Conservation (phyloP, 371 early-diverging fungal species). For the Mucor racemosus region DNA sequence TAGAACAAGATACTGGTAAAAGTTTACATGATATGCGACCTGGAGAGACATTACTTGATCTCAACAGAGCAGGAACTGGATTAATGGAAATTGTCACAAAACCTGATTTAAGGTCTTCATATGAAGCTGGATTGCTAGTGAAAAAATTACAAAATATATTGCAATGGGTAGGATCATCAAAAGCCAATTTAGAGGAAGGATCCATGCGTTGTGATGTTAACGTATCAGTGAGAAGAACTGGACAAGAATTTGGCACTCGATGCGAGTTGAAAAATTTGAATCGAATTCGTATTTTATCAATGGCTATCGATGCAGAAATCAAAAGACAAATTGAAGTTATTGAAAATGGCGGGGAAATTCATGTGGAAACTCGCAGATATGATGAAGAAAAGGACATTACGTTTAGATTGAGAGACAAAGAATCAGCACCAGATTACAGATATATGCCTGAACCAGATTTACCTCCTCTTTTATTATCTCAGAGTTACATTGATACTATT, state of each 20-base stretch:
- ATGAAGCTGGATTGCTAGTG: slow-evolving; percentile 78
- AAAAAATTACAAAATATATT: slow-evolving; percentile 79
- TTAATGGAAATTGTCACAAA: slow-evolving; percentile 91
- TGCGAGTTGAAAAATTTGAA: slow-evolving; percentile 93
- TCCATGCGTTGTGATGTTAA: slow-evolving; percentile 93
- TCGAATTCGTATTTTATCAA: slow-evolving; percentile 72
- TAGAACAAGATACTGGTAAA: slow-evolving; percentile 95
- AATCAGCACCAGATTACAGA: slow-evolving; percentile 85
- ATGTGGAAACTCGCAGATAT: slow-evolving; percentile 82
- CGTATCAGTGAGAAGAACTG: slow-evolving; percentile 70
- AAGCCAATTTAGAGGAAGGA: slow-evolving; percentile 90
- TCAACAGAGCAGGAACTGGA: slow-evolving; percentile 88
- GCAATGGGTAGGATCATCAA: slow-evolving; percentile 73
- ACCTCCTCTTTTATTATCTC: slow-evolving; percentile 61
- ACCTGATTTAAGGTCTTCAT: slow-evolving; percentile 79
- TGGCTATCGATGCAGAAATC: slow-evolving; percentile 83
- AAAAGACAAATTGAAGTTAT: slow-evolving; percentile 71
- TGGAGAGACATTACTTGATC: slow-evolving; percentile 72
- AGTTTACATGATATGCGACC: slow-evolving; percentile 70
- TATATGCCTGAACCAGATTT: slow-evolving; percentile 95
- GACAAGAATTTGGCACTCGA: slow-evolving; percentile 65
- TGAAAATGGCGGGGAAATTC: slow-evolving; percentile 54
- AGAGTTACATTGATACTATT: slow-evolving; percentile 55
- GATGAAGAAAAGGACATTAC: slow-evolving; percentile 70
- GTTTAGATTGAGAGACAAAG: slow-evolving; percentile 77